Evolutionary conservation across 75 land plant species (phyloP).

Genomic region (Sequoia sempervirens): DNA sequence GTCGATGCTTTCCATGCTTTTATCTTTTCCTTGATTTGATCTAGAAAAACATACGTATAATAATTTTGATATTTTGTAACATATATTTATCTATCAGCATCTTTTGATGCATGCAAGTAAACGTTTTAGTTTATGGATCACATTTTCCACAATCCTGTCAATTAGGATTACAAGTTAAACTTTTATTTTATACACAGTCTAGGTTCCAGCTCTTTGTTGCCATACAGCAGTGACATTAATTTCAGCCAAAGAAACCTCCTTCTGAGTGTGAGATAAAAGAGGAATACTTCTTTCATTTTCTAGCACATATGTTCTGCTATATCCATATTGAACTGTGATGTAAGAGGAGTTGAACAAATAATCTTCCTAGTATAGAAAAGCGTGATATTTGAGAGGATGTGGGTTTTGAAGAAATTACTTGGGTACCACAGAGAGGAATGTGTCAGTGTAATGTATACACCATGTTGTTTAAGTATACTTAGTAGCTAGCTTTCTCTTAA

Average conservation of each 20-base stretch:
- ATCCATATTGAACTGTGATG: no score
- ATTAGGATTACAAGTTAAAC: background rate
- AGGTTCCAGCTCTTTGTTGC: background rate
- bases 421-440: background rate
- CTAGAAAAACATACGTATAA: background rate
- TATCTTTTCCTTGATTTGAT: background rate
- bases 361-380: background rate
- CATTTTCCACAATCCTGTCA: background rate
- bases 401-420: background rate
- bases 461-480: no score
- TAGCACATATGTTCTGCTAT: no score
- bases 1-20: slow-evolving; percentile 8
- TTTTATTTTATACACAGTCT: background rate
- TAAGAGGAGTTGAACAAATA: background rate
- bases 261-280: no score
- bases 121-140: background rate
- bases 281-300: no score
- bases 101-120: background rate
- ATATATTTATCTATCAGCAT: background rate
- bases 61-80: background rate
- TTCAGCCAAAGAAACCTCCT: no score
- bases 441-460: no score
- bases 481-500: no score
- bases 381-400: background rate
- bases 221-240: background rate